A percentile compares a stretch with the other conserved stretches of the same genome.
These are phyloP conservation scores for Cladophialophora exuberans DNA, from an alignment of 2,329 filamentous ascomycete species.

Conservation along the genomic window DNA sequence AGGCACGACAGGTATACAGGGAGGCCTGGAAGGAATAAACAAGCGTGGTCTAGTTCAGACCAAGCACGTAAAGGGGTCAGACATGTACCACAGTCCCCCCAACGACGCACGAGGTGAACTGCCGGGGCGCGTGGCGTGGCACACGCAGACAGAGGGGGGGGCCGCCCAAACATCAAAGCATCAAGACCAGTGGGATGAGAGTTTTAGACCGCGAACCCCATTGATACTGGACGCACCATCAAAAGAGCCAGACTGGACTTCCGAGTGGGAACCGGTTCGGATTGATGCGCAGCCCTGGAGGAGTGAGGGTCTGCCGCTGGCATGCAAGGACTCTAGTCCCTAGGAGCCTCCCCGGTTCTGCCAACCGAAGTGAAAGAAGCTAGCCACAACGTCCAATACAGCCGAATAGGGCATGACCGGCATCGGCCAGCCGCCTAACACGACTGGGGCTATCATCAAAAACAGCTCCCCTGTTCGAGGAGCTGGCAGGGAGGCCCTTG, in stretches of 20 bases:
- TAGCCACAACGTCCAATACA: slow-evolving; percentile 29
- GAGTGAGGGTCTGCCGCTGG: slow-evolving; percentile 8
- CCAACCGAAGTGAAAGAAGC: slow-evolving; percentile 31
- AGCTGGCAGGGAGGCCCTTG: slow-evolving; percentile 9
- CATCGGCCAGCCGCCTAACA: slow-evolving; percentile 17
- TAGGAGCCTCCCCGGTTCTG: slow-evolving; percentile 28
- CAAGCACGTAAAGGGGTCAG: slow-evolving; percentile 3
- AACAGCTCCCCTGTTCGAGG: slow-evolving; percentile 23
- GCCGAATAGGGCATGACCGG: slow-evolving; percentile 28
- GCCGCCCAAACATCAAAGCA: slow-evolving; percentile 19
- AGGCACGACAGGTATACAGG: slow-evolving; percentile 1
- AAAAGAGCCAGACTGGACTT: slow-evolving; percentile 15
- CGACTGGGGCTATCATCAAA: slow-evolving; percentile 17
- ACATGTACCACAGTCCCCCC: background rate
- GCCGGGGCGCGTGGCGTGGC: slow-evolving; percentile 26
- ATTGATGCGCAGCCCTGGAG: slow-evolving; percentile 26
- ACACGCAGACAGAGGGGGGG: slow-evolving; percentile 6
- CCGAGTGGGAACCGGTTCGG: slow-evolving; percentile 19
- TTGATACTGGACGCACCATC: slow-evolving; percentile 19
- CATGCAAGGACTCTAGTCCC: background rate
- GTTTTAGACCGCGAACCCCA: slow-evolving; percentile 12
- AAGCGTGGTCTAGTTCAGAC: slow-evolving; percentile 9
- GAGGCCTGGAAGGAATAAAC: slow-evolving; percentile 2
- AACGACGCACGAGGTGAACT: slow-evolving; percentile 19
- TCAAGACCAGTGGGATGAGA: slow-evolving; percentile 16